phyloP scores from a whole-genome alignment of 148 eudicot genomes.

The Hydrangea macrophylla region DNA sequence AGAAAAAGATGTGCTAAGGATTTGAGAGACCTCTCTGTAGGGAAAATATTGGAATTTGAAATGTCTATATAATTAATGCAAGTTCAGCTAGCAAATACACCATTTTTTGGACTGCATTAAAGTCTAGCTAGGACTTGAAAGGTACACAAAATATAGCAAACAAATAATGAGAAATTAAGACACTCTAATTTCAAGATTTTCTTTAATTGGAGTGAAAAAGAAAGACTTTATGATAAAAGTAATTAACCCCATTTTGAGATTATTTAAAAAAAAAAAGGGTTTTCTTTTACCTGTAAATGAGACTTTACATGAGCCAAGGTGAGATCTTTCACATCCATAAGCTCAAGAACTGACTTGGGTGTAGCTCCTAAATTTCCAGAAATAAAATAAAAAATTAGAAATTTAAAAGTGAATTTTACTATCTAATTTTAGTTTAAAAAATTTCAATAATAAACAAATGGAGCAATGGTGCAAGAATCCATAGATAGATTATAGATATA shows the following conservation, averaged over 20 bases:
- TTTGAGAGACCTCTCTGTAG: constrained; percentile 18
- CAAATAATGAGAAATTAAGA: neutral
- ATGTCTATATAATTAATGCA: neutral
- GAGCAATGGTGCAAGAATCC: no score
- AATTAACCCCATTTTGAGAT: neutral
- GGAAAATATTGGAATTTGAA: constrained; percentile 37
- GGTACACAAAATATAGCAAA: neutral
- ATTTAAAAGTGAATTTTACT: neutral
- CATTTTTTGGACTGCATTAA: neutral
- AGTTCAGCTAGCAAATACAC: neutral
- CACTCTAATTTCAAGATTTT: neutral
- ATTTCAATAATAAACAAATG: neutral
- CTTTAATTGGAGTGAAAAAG: neutral
- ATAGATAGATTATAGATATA: no score
- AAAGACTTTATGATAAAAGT: neutral
- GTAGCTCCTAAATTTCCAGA: constrained; percentile 65
- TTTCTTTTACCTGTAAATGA: constrained; percentile 81
- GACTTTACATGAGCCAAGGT: constrained; percentile 97
- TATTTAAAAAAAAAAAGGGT: neutral
- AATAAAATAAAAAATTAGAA: neutral
- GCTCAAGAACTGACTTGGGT: constrained; percentile 93
- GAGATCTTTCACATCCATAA: constrained; percentile 99
- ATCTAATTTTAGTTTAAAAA: neutral
- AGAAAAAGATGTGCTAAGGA: constrained; percentile 21
- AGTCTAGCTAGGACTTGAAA: neutral